Base-by-base conservation (phyloP, 495 filamentous ascomycete genomes). In the Glarea lozoyensis region DNA sequence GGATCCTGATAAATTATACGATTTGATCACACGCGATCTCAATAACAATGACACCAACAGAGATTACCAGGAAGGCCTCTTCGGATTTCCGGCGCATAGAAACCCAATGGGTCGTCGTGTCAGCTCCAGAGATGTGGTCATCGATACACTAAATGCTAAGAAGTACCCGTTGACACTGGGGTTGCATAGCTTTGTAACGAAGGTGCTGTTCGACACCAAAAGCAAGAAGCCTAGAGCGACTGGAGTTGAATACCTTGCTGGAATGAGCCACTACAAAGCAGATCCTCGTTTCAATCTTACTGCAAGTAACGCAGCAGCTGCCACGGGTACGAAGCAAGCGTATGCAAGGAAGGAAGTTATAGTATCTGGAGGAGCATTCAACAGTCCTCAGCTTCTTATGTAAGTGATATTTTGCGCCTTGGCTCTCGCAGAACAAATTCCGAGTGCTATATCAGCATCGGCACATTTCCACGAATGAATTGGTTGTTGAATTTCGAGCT, bases 181-280 rank as follows among this genome's bases (percentile, higher is more conserved):
- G n/a, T 61, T 72, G 1, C 73, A 81, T 54, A 73, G 67, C 39
- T 66, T 78, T 38, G 80, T 70, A n/a, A 84, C 79, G 10, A 73
- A 70, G 47, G 60, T 83, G 34, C 48, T 55, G 21, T 82, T 82
- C 43, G 66, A 75, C 48, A 61, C 17, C 45, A 35, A 35, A 35
- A 35, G 32, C 32, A 35, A 35, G 9, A 9, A 60, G 7, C 75
- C 76, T 0, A 61, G 61, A 12, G 80, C 80, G 12, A 74, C 63
- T 0, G 79, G 78, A 20, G 68, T 84, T 27, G 70, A 79, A 34
- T 83, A 73, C 53, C 65, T 83, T 2, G 63, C 70, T 37, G 80
- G 79, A 19, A 48, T 71, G 22, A 57, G 64, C 42, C 61, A 83
- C 10, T 84, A 82, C 61, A 61, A 68, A 22, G 79, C 79, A 5